These are phyloP conservation scores for Hyphopichia wangnamkhiaoensis DNA, from an alignment of 1,139 yeast species.

Conservation along the genomic window DNA sequence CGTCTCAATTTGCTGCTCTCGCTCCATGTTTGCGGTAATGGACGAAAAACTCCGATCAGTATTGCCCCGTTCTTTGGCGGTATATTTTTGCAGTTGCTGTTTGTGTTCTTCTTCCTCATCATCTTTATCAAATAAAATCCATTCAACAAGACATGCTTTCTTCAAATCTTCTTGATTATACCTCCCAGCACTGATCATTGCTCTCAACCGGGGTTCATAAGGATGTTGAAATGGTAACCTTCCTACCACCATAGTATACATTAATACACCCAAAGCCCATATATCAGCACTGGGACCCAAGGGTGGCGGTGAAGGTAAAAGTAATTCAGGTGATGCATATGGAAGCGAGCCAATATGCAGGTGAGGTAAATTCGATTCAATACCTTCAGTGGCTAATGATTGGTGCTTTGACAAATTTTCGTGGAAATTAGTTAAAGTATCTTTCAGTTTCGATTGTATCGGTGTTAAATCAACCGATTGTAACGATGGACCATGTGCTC, in stretches of 20 bases:
- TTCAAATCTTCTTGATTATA: conserved; percentile 50
- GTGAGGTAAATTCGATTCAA: conserved; percentile 54
- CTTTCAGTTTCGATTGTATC: conserved; percentile 17
- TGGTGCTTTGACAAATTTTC: conserved; percentile 1
- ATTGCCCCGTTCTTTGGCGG: conserved; percentile 4
- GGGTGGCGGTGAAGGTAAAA: conserved; percentile 66
- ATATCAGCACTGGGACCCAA: conserved; percentile 77
- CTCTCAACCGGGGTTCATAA: conserved; percentile 75
- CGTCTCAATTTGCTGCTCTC: conserved; percentile 4
- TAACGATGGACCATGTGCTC: conserved; percentile 37
- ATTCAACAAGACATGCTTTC: conserved; percentile 30
- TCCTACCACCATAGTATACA: conserved; percentile 73
- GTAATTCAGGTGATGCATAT: conserved; percentile 86
- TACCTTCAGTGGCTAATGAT: conserved; percentile 11
- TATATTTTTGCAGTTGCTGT: no score
- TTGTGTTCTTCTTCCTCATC: conserved; percentile 8
- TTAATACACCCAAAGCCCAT: conserved; percentile 87
- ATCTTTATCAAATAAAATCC: conserved; percentile 22
- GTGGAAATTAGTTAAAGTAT: conserved; percentile 3
- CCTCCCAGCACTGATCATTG: conserved; percentile 69
- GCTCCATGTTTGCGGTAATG: background rate
- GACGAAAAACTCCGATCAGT: conserved; percentile 1
- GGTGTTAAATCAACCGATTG: conserved; percentile 39
- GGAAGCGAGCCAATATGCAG: conserved; percentile 86
- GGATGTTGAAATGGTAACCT: conserved; percentile 80